A percentile compares a stretch with the other conserved stretches of the same genome.
Conservation (phyloP, 257 asterid genomes). For the Scutellaria barbata region DNA sequence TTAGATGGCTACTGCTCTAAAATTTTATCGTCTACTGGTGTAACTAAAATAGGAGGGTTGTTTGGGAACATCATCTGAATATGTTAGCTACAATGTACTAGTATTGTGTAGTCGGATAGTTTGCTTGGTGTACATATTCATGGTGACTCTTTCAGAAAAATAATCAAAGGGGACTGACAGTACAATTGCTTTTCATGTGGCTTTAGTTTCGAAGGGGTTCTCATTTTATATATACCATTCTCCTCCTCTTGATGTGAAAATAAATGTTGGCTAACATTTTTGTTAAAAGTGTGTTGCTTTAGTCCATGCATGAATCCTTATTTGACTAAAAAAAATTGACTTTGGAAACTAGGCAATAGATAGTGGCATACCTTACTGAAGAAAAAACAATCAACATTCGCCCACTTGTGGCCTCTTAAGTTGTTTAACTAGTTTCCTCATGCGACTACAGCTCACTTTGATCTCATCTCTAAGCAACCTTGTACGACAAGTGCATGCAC, state of each 20-base stretch:
- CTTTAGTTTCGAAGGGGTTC: background rate
- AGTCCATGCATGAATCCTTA: conserved; percentile 5
- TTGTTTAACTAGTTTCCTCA: conserved; percentile 13
- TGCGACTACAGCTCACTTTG: background rate
- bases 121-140: background rate
- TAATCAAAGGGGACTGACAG: background rate
- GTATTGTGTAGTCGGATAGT: background rate
- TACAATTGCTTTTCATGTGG: background rate
- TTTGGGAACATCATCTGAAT: background rate
- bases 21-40: conserved; percentile 16
- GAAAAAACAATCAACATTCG: background rate
- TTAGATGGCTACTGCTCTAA: conserved; percentile 10
- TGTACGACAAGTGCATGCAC: conserved; percentile 2
- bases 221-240: background rate
- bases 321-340: background rate
- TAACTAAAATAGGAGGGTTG: conserved; percentile 6
- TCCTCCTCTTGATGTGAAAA: conserved; percentile 14
- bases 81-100: background rate
- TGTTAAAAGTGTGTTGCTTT: background rate
- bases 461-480: background rate
- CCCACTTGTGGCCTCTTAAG: background rate
- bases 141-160: conserved; percentile 3
- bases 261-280: background rate
- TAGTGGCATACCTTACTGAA: background rate
- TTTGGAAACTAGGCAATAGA: conserved; percentile 10